Evolutionary conservation across 306 rosid genomes (phyloP), one percentile per base, ranked within the genome.

Genomic region (Glycine latifolia): DNA sequence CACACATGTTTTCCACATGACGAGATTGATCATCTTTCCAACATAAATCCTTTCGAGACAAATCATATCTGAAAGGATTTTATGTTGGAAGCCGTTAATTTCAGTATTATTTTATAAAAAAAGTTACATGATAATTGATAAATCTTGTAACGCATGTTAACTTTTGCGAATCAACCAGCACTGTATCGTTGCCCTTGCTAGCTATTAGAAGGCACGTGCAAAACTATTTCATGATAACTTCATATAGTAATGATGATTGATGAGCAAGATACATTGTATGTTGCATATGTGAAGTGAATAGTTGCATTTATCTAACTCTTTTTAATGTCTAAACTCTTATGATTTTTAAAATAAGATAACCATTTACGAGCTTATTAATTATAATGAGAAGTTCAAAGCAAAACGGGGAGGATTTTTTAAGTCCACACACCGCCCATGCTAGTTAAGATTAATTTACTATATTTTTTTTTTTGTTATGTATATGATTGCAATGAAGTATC

Each of bases 31-130:
- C 31, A 74, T 61, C 73, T 71, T 78, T 66, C 46, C 20, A 20
- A 20, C 20, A 20, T 20, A 20, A 20, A 20, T 20, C 20, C 73
- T 71, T 78, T 66, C 46, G 73, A 74, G 78, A 75, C 89, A 86
- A 68, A 82, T 63, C 84, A 75, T 82, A 83, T 82, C 84, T 46
- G 43, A 65, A 69, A 75, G 76, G 84, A 82, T 79, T 71, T 79
- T 75, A 46, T 82, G 75, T 52, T 26, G 41, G 76, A 77, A 55
- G 77, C 47, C 6, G 16, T 17, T 26, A 26, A 26, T 26, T 17
- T 69, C 55, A 41, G 41, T 43, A 7, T 43, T 67, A 43, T 43
- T 43, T 6, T 43, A 6, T 43, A 43, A 43, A 43, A 7, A 4
- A 3, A 43, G 41, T 39, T 39, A 39, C 47, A 43, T 43, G 47